A percentile compares a stretch with the other conserved stretches of the same genome.
phyloP scores from a whole-genome alignment of 768 basidiomycete species.

The Flagelloscypha sp. region DNA sequence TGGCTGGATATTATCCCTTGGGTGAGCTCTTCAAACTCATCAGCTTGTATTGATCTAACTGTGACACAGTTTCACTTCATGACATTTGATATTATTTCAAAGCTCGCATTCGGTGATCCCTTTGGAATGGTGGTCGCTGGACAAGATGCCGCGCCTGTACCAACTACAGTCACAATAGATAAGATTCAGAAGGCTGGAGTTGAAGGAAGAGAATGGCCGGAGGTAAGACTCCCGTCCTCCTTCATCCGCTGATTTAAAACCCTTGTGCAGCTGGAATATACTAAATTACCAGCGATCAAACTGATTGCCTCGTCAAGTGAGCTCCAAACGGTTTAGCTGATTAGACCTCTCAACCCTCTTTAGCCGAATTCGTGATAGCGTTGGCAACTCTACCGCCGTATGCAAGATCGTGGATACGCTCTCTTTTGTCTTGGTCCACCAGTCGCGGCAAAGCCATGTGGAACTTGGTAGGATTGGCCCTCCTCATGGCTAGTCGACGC shows the following conservation, averaged over 20 bases:
- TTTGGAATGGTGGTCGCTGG: conserved; percentile 54
- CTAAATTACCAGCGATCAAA: conserved; percentile 46
- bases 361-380: too few relatives aligned
- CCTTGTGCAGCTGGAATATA: too few relatives aligned
- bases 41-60: too few relatives aligned
- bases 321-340: conserved; percentile 18
- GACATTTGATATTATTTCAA: conserved; percentile 57
- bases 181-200: too few relatives aligned
- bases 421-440: conserved; percentile 6
- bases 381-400: conserved; percentile 2
- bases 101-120: conserved; percentile 53
- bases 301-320: conserved; percentile 61
- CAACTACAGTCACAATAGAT: too few relatives aligned
- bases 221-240: conserved; percentile 24
- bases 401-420: conserved; percentile 8
- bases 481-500: conserved; percentile 43
- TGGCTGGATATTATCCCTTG: conserved; percentile 47
- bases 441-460: conserved; percentile 34
- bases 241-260: too few relatives aligned
- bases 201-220: conserved; percentile 29
- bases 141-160: conserved; percentile 43
- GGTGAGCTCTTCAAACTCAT: conserved; percentile 19
- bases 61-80: conserved; percentile 22
- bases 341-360: too few relatives aligned
- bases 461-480: conserved; percentile 43